Base-by-base conservation (phyloP, 2,329 filamentous ascomycete species). In the Fusarium mexicanum region DNA sequence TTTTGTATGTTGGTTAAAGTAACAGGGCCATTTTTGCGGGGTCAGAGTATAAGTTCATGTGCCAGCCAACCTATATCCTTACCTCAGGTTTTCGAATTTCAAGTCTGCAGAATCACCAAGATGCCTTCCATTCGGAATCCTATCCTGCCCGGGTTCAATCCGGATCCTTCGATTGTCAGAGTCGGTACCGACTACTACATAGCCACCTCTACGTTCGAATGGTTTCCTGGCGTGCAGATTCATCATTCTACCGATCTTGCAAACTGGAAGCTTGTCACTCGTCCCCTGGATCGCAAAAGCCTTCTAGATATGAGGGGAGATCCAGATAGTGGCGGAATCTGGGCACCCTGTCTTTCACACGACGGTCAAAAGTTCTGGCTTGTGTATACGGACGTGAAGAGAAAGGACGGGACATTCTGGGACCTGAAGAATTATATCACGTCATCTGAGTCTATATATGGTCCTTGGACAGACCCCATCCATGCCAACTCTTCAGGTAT, bases 331-430 rank as follows among this genome's bases (percentile, higher is more conserved):
- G 88, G 88, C 74, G 88, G 88, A 29, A 82, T 91, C 20, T 91
- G 90, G 88, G 90, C 90, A 6, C 90, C 90, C 1, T 91, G 90
- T 74, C 84, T 92, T 24, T 88, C 86, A 1, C 88, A 91, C 75
- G 89, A 91, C 71, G 89, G 88, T 51, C 82, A 85, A 5, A 85
- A 81, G 61, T 91, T 91, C 80, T 91, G 87, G 85, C 85, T 91
- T 13, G 89, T 91, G 5, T 91, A 90, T 79, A 91, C 89, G 2
- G 88, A 91, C 72, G 89, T 91, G 12, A 91, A 91, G 81, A 88
- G 90, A 72, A 91, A 91, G 77, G 90, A 91, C 72, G 90, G 90
- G 26, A 88, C 86, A 11, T 91, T 90, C 85, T 91, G 90, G 79
- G 89, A 91, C 74, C 85, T 87, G 4, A 91, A 51, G 44, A 51